phyloP scores from a whole-genome alignment of 495 filamentous ascomycete species.

The Penicillium cataractarum region DNA sequence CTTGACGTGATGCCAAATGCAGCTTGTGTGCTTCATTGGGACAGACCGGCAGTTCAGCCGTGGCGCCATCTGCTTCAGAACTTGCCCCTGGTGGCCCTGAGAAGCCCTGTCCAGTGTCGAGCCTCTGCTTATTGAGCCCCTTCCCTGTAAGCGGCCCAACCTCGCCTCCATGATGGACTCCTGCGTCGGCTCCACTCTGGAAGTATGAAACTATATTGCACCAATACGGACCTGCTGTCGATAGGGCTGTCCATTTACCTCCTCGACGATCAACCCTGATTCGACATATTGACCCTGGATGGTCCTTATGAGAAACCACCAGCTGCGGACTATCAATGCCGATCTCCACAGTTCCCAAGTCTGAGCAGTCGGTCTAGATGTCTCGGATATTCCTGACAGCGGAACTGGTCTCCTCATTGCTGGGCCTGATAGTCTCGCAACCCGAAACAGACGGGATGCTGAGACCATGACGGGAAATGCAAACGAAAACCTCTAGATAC shows the following conservation, averaged over 20 bases:
- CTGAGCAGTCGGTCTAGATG: constrained; percentile 14
- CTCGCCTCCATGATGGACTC: constrained; percentile 6
- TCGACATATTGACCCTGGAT: constrained; percentile 12
- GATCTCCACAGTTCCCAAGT: constrained; percentile 18
- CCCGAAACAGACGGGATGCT: not conserved
- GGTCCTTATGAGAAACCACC: constrained; percentile 1
- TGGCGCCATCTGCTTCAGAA: constrained; percentile 15
- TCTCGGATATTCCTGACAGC: constrained; percentile 11
- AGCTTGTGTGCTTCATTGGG: not conserved
- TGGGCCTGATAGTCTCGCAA: not conserved
- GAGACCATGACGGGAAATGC: not conserved
- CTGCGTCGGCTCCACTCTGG: constrained; percentile 10
- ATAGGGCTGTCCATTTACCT: constrained; percentile 7
- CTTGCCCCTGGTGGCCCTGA: constrained; percentile 5
- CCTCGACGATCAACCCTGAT: constrained; percentile 10
- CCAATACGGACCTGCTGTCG: constrained; percentile 13
- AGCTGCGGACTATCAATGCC: constrained; percentile 11
- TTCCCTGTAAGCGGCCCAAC: not conserved
- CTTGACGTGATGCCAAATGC: not conserved
- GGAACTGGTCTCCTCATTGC: not conserved
- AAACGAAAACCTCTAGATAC: not conserved
- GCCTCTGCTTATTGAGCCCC: not conserved
- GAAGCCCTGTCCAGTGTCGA: not conserved
- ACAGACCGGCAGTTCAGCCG: not conserved
- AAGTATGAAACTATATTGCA: constrained; percentile 3